Conservation (phyloP, 2,329 filamentous ascomycete species). For the Plenodomus lindquistii region DNA sequence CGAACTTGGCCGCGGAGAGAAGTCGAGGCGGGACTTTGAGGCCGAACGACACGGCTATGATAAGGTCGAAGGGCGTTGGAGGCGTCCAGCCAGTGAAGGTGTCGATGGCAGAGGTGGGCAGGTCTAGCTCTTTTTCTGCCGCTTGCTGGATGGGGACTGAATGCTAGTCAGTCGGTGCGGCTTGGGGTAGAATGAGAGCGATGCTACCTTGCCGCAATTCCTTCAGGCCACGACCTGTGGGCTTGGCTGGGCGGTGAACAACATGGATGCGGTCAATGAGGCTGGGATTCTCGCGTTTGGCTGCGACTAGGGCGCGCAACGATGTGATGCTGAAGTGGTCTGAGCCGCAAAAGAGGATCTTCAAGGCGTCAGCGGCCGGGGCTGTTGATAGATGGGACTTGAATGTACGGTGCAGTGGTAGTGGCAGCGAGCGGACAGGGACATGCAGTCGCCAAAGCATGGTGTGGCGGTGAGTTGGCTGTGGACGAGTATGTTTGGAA, state of each 20-base stretch:
- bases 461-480: neutral
- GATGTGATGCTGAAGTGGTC: slow-evolving; percentile 86
- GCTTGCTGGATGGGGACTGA: slow-evolving; percentile 71
- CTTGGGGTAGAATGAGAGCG: neutral
- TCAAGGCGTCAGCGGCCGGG: slow-evolving; percentile 59
- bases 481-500: neutral
- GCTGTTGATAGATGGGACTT: slow-evolving; percentile 13
- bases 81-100: slow-evolving; percentile 79
- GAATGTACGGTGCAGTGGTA: slow-evolving; percentile 8
- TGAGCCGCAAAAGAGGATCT: slow-evolving; percentile 92
- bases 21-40: slow-evolving; percentile 82
- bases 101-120: slow-evolving; percentile 74
- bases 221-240: slow-evolving; percentile 74
- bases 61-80: slow-evolving; percentile 62
- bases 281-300: slow-evolving; percentile 49
- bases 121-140: slow-evolving; percentile 63
- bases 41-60: slow-evolving; percentile 93
- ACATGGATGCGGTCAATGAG: slow-evolving; percentile 75
- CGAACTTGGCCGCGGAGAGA: slow-evolving; percentile 71
- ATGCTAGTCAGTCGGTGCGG: slow-evolving; percentile 11
- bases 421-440: slow-evolving; percentile 24
- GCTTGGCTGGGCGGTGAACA: slow-evolving; percentile 78
- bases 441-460: slow-evolving; percentile 27
- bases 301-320: slow-evolving; percentile 68
- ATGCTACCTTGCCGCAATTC: slow-evolving; percentile 64